Base-by-base conservation (phyloP, 2,329 filamentous ascomycete species). In the Chaetomium sp. region DNA sequence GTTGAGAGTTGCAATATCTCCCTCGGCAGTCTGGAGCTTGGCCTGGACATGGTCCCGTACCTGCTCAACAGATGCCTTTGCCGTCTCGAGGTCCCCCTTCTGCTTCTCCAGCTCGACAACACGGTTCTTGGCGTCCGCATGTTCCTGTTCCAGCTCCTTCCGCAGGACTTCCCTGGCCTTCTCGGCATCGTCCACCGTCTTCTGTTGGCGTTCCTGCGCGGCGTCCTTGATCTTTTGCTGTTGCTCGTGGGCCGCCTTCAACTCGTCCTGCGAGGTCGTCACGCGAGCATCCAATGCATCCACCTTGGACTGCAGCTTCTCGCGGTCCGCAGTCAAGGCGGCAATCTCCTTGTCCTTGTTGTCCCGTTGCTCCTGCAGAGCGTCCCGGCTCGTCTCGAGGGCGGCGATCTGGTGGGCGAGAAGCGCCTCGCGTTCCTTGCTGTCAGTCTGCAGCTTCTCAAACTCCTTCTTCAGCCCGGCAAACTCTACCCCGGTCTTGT, bases 31-130 rank as follows among this genome's bases (percentile, higher is more conserved):
- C 34, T 58, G 58, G 10, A 65, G 58, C 49, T 60, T 58, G 49
- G 53, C 42, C 46, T 66, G 55, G 10, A 69, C 62, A 4, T 60
- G 56, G 38, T 59, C 48, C 47, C 66, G 70, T 43, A 68, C 65
- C 37, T 63, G 34, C 49, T 52, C 41, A 10, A 52, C 49, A 37
- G 14, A 35, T 9, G 49, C 41, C 49, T 44, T 52, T 33, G 49
- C 63, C 53, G 63, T 65, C 12, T 65, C 59, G 54, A 68, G 65
- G 52, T 67, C 65, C 14, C 65, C 68, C 34, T 68, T 64, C 8
- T 59, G 57, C 35, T 63, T 61, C 9, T 63, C 61, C 8, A 60
- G 56, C 43, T 69, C 52, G 33, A 48, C 44, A 33, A 34, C 52
- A 8, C 52, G 44, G 37, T 10, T 42, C 44, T 53, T 53, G 10